Evolutionary conservation across 495 filamentous ascomycete genomes (phyloP).

Genomic region (Apodospora peruviana): DNA sequence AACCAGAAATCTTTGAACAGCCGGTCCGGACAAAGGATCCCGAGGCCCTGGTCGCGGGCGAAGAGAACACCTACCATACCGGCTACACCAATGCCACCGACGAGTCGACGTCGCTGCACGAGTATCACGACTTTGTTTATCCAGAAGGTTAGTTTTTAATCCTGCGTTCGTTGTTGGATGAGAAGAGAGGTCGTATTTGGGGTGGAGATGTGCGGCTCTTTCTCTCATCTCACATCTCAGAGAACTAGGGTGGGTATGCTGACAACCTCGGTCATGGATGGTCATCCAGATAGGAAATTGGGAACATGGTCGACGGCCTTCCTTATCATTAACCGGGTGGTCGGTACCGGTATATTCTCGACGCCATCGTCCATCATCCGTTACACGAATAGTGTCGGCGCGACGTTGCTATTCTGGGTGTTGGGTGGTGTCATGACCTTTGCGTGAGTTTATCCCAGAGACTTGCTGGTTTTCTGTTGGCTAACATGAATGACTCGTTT

Average conservation of each 20-base stretch:
- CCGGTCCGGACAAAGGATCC: constrained; percentile 23
- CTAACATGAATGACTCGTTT: constrained; percentile 9
- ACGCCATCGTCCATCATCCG: constrained; percentile 22
- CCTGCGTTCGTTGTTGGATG: not conserved
- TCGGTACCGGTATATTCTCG: constrained; percentile 26
- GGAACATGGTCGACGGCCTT: constrained; percentile 29
- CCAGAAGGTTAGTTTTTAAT: constrained; percentile 25
- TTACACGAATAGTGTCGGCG: constrained; percentile 24
- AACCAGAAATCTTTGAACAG: constrained; percentile 31
- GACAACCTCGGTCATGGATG: no score
- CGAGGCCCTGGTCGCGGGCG: constrained; percentile 11
- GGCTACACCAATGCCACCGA: constrained; percentile 13
- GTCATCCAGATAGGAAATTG: constrained; percentile 24
- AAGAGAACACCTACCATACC: constrained; percentile 21
- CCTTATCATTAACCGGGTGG: constrained; percentile 30
- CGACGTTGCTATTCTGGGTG: constrained; percentile 27
- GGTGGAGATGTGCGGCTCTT: not conserved
- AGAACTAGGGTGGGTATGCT: no score
- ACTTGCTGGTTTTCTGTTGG: not conserved
- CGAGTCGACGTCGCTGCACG: constrained; percentile 15
- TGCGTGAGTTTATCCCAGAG: constrained; percentile 12
- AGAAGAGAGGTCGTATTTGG: not conserved
- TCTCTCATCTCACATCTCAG: not conserved
- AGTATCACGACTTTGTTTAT: constrained; percentile 31
- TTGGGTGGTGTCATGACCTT: constrained; percentile 28